Base-by-base conservation (phyloP, 2,329 filamentous ascomycete species). In the Knoxdaviesia proteae region DNA sequence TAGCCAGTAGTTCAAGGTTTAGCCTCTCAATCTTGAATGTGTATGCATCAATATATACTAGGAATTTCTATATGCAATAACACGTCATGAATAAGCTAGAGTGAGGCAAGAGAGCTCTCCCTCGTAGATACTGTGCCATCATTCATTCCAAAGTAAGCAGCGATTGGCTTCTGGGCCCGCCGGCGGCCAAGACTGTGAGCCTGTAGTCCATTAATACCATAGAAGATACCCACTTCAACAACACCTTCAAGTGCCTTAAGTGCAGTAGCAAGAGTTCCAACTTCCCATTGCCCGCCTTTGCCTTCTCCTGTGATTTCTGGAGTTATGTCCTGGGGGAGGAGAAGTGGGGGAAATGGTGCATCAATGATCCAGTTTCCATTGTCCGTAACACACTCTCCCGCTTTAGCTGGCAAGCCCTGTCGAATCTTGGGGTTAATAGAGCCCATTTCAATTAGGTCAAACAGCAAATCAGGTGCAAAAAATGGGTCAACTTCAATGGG, bases 401-500 rank as follows among this genome's bases (percentile, higher is more conserved):
- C 80, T 62, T 93, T 93, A 47, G 74, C 71, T 42, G 81, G 71
- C 8, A 77, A 64, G 30, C 82, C 81, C 46, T 77, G 71, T 43
- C 90, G 74, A 44, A 96, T 68, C 34, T 64, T 64, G 2, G 90
- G 82, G 42, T 74, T 64, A 39, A 71, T 61, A 38, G 80, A 80
- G 35, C 90, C 90, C 46, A 98, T 69, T 34, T 68, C 66, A 43
- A 67, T 67, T 34, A 98, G 72, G 47, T 79, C 77, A 46, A 65
- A 64, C 46, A 92, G 71, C 11, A 96, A 84, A 48, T 78, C 76
- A 47, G 77, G 74, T 32, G 82, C 81, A 37, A 86, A 78, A 49
- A 90, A 72, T 29, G 88, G 90, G 34, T 87, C 80, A 40, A 98
- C 84, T 61, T 98, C 90, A 51, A 98, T 87, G 29, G 90, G 90